These are phyloP conservation scores for Chytriomyces sp. DNA, from an alignment of 192 early-diverging fungal species.

Conservation along the genomic window DNA sequence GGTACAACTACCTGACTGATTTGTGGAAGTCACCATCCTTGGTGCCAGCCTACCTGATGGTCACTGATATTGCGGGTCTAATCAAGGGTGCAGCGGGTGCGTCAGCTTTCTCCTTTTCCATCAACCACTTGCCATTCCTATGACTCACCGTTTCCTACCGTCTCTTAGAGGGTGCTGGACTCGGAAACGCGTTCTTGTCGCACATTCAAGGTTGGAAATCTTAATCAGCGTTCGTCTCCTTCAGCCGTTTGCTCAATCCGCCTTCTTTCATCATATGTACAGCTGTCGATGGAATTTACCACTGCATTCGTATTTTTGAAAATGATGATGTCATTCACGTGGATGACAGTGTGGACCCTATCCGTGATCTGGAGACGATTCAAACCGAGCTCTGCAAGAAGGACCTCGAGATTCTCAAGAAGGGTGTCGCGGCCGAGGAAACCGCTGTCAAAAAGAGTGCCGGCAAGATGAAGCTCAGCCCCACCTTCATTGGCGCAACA, in stretches of 20 bases:
- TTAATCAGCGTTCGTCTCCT: no score
- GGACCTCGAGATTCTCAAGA: conserved; percentile 83
- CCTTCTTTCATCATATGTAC: no score
- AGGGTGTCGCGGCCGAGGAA: conserved; percentile 49
- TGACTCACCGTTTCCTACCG: neutral
- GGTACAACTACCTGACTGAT: conserved; percentile 75
- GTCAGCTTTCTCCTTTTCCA: neutral
- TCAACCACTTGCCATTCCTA: neutral
- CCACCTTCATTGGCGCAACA: conserved; percentile 47
- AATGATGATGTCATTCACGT: conserved; percentile 84
- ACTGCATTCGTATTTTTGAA: conserved; percentile 66
- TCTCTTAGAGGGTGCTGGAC: conserved; percentile 40
- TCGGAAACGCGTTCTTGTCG: conserved; percentile 90
- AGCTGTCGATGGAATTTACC: conserved; percentile 53
- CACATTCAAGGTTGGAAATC: conserved; percentile 76
- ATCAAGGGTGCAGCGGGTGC: conserved; percentile 61
- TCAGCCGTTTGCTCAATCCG: no score
- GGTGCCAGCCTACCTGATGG: conserved; percentile 74
- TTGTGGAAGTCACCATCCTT: conserved; percentile 58
- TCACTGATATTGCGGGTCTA: conserved; percentile 94
- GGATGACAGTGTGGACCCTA: conserved; percentile 69
- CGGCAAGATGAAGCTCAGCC: conserved; percentile 49
- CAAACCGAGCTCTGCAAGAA: conserved; percentile 91
- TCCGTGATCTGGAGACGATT: conserved; percentile 92
- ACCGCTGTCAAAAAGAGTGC: conserved; percentile 46